Conservation (phyloP, 176 grass and related monocot species). For the Bothriochloa decipiens region DNA sequence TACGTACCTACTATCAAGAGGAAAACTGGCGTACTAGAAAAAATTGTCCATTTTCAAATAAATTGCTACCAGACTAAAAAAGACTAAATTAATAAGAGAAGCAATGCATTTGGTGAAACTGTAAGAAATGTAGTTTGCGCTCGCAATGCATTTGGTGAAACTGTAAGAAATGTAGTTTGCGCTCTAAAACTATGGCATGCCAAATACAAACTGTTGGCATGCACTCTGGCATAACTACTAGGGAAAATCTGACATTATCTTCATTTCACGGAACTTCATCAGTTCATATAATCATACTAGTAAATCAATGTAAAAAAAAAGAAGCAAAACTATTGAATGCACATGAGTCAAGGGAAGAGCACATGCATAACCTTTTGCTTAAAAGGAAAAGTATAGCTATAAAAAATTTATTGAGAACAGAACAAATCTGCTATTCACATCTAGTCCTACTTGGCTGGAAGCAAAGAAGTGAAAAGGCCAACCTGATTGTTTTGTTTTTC, state of each 20-base stretch:
- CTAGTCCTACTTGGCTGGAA: conserved; percentile 18
- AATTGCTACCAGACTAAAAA: not conserved
- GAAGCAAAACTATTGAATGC: not conserved
- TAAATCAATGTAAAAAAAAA: conserved; percentile 5
- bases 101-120: conserved; percentile 3
- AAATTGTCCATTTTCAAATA: not conserved
- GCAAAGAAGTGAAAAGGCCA: conserved; percentile 25
- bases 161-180: not conserved
- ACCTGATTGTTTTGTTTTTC: conserved; percentile 88
- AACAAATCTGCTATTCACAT: not conserved
- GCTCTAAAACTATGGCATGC: not conserved
- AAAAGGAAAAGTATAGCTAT: not conserved
- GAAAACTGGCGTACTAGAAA: not conserved
- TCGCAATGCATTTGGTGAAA: conserved; percentile 7
- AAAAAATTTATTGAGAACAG: not conserved
- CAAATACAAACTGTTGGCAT: not conserved
- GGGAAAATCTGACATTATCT: not conserved
- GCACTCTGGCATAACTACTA: not conserved
- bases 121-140: not conserved
- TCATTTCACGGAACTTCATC: not conserved
- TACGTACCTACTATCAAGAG: not conserved
- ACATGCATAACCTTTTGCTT: not conserved
- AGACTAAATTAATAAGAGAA: not conserved
- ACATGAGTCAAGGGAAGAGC: not conserved
- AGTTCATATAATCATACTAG: not conserved